These are phyloP conservation scores for Cudoniella acicularis DNA, from an alignment of 495 filamentous ascomycete genomes.

Conservation along the genomic window DNA sequence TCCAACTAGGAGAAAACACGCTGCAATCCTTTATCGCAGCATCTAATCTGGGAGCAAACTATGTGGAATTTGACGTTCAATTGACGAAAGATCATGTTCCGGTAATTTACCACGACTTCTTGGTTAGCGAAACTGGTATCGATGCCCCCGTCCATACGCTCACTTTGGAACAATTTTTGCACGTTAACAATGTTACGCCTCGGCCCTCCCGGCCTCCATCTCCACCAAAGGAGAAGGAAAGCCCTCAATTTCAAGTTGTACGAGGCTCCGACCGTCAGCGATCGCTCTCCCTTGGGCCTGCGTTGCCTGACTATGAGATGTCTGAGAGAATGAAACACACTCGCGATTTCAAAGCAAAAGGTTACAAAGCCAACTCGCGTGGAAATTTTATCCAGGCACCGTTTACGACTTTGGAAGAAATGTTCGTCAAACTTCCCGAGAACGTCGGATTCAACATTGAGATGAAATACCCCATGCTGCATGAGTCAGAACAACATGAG, in stretches of 20 bases:
- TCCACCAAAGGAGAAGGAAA: constrained; percentile 24
- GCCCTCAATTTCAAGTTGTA: constrained; percentile 12
- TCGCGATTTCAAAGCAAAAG: constrained; percentile 79
- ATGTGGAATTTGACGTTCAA: constrained; percentile 95
- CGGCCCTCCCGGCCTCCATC: constrained; percentile 21
- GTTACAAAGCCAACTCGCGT: constrained; percentile 92
- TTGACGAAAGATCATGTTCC: constrained; percentile 98
- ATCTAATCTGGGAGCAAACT: constrained; percentile 85
- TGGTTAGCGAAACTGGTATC: constrained; percentile 97
- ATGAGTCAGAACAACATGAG: constrained; percentile 88
- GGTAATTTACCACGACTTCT: constrained; percentile 98
- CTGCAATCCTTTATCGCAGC: constrained; percentile 93
- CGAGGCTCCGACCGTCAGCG: constrained; percentile 26
- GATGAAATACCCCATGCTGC: constrained; percentile 98
- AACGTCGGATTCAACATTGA: constrained; percentile 95
- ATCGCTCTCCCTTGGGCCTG: constrained; percentile 22
- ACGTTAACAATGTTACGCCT: constrained; percentile 53
- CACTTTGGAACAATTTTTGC: constrained; percentile 90
- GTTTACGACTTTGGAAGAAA: constrained; percentile 90
- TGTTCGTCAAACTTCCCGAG: constrained; percentile 79
- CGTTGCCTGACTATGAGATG: constrained; percentile 48
- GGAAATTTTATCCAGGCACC: constrained; percentile 92
- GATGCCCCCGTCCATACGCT: constrained; percentile 95
- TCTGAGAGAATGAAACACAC: constrained; percentile 96
- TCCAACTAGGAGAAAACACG: constrained; percentile 96